Evolutionary conservation across 345 rosid species (phyloP).

Genomic region (Eucalyptus viminalis): DNA sequence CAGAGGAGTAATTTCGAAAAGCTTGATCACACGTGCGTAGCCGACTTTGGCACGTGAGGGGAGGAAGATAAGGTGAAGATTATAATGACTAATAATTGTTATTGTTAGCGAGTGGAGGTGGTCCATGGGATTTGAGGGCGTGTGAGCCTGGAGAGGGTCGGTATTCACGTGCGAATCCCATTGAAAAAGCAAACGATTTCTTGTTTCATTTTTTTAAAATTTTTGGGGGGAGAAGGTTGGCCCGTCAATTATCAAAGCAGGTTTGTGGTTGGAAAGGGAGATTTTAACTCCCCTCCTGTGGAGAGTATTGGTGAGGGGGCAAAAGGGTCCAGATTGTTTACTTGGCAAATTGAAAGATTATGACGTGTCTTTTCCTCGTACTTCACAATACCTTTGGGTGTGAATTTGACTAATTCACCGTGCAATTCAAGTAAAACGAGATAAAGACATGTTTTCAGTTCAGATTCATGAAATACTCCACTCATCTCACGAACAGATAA

Average conservation of each 20-base stretch:
- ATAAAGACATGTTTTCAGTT: neutral
- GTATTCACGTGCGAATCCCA: conserved; percentile 48
- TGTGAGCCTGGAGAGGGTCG: conserved; percentile 18
- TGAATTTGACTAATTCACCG: neutral
- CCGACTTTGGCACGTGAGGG: conserved; percentile 38
- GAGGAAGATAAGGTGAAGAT: neutral
- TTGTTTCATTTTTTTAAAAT: neutral
- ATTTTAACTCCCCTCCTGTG: neutral
- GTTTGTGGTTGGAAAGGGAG: conserved; percentile 24
- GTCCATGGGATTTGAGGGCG: conserved; percentile 1
- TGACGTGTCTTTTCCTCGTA: neutral
- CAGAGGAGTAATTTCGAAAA: neutral
- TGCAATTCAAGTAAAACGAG: neutral
- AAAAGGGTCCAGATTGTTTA: neutral
- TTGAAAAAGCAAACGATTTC: conserved; percentile 6
- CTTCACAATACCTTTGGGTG: neutral
- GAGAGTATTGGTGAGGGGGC: neutral
- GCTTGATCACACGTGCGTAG: conserved; percentile 7
- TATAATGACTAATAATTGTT: neutral
- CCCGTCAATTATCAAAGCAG: conserved; percentile 25
- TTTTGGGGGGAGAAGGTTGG: conserved; percentile 20
- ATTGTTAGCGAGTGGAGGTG: neutral
- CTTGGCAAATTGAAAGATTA: neutral
- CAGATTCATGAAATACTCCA: neutral
- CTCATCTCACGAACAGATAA: neutral